phyloP scores from a whole-genome alignment of 2,329 filamentous ascomycete species.

The Alternaria triticimaculans region DNA sequence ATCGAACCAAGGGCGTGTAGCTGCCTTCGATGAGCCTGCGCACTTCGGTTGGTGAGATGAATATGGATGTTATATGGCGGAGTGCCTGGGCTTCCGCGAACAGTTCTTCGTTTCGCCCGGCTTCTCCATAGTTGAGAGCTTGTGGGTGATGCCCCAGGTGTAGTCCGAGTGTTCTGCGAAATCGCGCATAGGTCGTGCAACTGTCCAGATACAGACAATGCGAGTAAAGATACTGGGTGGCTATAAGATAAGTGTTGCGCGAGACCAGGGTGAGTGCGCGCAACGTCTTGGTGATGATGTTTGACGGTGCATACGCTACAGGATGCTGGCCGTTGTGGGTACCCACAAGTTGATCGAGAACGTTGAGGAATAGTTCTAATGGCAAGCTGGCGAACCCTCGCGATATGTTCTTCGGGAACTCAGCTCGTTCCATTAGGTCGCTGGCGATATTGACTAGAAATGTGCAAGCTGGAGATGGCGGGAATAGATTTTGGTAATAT shows the following conservation, averaged over 20 bases:
- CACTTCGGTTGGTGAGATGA: slow-evolving; percentile 27
- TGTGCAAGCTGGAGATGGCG: not conserved
- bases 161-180: slow-evolving; percentile 35
- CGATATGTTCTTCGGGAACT: too few relatives aligned
- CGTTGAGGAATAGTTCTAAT: slow-evolving; percentile 31
- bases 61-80: slow-evolving; percentile 26
- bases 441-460: not conserved
- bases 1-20: slow-evolving; percentile 23
- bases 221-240: slow-evolving; percentile 35
- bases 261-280: slow-evolving; percentile 35
- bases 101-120: slow-evolving; percentile 23
- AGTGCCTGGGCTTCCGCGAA: slow-evolving; percentile 21
- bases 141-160: slow-evolving; percentile 27
- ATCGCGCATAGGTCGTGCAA: slow-evolving; percentile 22
- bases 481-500: not conserved
- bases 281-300: slow-evolving; percentile 30
- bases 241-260: slow-evolving; percentile 22
- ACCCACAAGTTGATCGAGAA: slow-evolving; percentile 38
- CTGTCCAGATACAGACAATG: slow-evolving; percentile 34
- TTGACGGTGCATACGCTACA: slow-evolving; percentile 28
- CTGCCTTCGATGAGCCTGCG: not conserved
- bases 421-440: not conserved
- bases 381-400: slow-evolving; percentile 20
- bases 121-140: slow-evolving; percentile 26
- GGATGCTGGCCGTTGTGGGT: slow-evolving; percentile 19